Percentiles rank a stretch among this genome's conserved stretches.
Conservation (phyloP, 2,329 filamentous ascomycete species). For the Akanthomyces muscarius region DNA sequence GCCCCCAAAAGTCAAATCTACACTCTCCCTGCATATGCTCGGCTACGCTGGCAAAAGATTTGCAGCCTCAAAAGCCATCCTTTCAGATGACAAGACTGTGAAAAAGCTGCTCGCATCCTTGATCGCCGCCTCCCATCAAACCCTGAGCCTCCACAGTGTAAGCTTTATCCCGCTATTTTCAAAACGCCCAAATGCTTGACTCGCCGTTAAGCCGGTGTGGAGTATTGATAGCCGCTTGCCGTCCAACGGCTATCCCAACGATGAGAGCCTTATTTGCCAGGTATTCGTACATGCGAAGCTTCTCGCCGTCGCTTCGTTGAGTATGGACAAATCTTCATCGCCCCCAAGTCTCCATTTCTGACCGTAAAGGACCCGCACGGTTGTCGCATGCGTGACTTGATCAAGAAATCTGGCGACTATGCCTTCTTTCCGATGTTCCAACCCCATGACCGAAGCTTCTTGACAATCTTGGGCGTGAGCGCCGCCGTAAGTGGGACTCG, state of each 20-base stretch:
- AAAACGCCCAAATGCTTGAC: slow-evolving; percentile 3
- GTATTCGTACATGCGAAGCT: not conserved
- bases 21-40: not conserved
- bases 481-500: slow-evolving; percentile 90
- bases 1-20: slow-evolving; percentile 1
- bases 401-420: slow-evolving; percentile 5
- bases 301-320: not conserved
- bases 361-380: not conserved
- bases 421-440: slow-evolving; percentile 85
- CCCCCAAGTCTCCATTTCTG: not conserved
- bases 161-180: not conserved
- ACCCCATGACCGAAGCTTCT: slow-evolving; percentile 79
- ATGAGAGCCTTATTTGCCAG: not conserved
- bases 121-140: not conserved
- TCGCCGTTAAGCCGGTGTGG: not conserved
- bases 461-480: slow-evolving; percentile 91
- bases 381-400: not conserved
- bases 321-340: not conserved
- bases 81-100: not conserved
- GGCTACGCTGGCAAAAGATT: not conserved
- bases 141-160: not conserved
- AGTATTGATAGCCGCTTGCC: not conserved
- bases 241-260: not conserved
- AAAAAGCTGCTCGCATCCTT: not conserved
- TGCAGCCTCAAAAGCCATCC: not conserved